Conservation (phyloP, 306 rosid genomes). For the Begonia masoniana region DNA sequence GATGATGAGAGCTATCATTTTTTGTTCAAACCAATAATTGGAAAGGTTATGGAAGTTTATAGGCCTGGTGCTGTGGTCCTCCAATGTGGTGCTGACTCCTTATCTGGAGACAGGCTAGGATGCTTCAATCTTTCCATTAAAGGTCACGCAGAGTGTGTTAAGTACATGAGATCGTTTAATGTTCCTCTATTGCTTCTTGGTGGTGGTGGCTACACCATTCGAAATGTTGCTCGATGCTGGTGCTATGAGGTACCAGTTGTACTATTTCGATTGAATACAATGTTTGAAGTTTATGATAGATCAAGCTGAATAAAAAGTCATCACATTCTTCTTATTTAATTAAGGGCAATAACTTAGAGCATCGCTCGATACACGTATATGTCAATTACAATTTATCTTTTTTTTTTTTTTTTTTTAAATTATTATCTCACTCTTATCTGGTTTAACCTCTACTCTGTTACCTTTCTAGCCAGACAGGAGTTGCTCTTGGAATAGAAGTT, state of each 20-base stretch:
- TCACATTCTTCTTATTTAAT: neutral
- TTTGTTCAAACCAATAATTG: constrained; percentile 73
- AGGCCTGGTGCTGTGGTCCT: constrained; percentile 86
- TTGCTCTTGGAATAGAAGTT: constrained; percentile 84
- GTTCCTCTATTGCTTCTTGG: constrained; percentile 77
- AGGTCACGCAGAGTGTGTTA: constrained; percentile 89
- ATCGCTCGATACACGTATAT: neutral
- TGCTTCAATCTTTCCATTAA: constrained; percentile 83
- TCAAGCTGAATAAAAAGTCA: neutral
- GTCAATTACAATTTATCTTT: too few species aligned
- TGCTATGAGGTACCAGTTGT: constrained; percentile 59
- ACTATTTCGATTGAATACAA: constrained; percentile 2
- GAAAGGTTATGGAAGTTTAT: constrained; percentile 81
- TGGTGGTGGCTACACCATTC: constrained; percentile 85
- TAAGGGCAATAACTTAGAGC: neutral
- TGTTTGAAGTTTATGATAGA: neutral
- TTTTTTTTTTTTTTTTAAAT: constrained; percentile 6
- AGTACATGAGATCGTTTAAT: constrained; percentile 77
- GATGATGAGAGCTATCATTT: constrained; percentile 89
- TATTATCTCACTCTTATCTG: neutral
- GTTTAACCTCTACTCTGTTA: constrained; percentile 12
- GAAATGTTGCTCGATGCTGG: constrained; percentile 93
- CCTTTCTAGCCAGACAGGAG: constrained; percentile 64
- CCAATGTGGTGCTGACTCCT: constrained; percentile 87
- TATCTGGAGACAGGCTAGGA: constrained; percentile 82